Evolutionary conservation across 176 grass and related monocot species (phyloP).

Genomic region (Rhynchospora tenuis): DNA sequence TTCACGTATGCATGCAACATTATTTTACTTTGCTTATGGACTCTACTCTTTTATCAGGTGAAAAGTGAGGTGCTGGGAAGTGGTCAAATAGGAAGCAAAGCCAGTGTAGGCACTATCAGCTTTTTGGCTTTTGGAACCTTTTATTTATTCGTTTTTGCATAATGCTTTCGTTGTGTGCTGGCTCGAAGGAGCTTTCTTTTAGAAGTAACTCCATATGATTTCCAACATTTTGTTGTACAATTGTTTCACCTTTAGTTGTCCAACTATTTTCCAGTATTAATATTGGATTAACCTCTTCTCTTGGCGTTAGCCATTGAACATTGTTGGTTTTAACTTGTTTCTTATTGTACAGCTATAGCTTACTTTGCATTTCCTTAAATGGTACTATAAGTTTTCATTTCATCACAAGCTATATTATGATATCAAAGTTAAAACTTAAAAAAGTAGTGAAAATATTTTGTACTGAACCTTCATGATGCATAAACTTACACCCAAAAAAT

Average conservation of each 20-base stretch:
- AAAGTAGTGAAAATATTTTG: not conserved
- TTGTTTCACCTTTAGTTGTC: not conserved
- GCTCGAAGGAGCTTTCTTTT: conserved; percentile 21
- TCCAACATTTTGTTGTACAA: not conserved
- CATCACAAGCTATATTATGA: not conserved
- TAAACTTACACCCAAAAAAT: not conserved
- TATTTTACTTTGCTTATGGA: not conserved
- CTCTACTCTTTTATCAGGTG: conserved; percentile 5
- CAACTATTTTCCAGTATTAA: not conserved
- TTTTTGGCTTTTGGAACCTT: not conserved
- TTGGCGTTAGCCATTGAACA: not conserved
- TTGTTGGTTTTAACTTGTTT: not conserved
- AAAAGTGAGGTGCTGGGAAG: not conserved
- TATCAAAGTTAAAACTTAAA: too few species aligned
- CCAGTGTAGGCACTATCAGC: not conserved
- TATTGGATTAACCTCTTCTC: not conserved
- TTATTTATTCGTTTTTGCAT: not conserved
- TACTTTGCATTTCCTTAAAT: not conserved
- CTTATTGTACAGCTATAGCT: not conserved
- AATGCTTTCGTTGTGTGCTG: conserved; percentile 3
- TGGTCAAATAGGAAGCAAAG: not conserved
- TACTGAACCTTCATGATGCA: not conserved
- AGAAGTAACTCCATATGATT: conserved; percentile 25
- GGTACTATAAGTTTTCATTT: not conserved
- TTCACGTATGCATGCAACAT: not conserved